These are phyloP conservation scores for Tricholomella constricta DNA, from an alignment of 768 basidiomycete genomes.

Conservation along the genomic window DNA sequence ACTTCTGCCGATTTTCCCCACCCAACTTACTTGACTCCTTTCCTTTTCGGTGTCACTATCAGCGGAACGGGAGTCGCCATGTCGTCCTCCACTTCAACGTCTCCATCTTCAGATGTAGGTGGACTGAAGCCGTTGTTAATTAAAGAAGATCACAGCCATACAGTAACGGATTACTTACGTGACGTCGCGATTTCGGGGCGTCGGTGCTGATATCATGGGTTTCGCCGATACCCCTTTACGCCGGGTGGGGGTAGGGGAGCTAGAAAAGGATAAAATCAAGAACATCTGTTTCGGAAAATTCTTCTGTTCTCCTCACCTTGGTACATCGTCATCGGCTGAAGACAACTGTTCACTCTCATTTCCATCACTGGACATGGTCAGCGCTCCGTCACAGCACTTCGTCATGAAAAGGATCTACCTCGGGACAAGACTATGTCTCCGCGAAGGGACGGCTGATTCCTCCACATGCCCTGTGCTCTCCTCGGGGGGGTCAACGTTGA, in stretches of 20 bases:
- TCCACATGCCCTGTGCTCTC: conserved; percentile 18
- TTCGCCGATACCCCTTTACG: conserved; percentile 8
- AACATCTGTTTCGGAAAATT: neutral
- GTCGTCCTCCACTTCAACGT: conserved; percentile 22
- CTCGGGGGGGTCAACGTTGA: conserved; percentile 40
- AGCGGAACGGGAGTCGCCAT: conserved; percentile 14
- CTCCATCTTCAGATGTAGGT: conserved; percentile 1
- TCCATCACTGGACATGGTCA: conserved; percentile 16
- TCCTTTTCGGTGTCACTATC: conserved; percentile 30
- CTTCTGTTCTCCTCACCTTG: conserved; percentile 6
- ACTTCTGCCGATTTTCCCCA: neutral
- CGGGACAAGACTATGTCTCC: conserved; percentile 14
- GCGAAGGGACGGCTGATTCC: conserved; percentile 1
- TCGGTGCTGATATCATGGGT: conserved; percentile 4
- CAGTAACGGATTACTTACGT: conserved; percentile 9
- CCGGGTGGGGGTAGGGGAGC: conserved; percentile 28
- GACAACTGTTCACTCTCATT: conserved; percentile 12
- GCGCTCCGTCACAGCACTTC: conserved; percentile 11
- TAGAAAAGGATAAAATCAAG: conserved; percentile 1
- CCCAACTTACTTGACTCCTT: conserved; percentile 31
- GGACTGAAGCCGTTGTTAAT: conserved; percentile 1
- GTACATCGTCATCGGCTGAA: conserved; percentile 2
- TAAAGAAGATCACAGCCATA: neutral
- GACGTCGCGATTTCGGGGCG: neutral
- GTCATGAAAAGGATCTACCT: conserved; percentile 3